Percentiles rank a stretch among this genome's conserved stretches.
Evolutionary conservation across 495 filamentous ascomycete species (phyloP).

Genomic region (Penicillium coprophilum): DNA sequence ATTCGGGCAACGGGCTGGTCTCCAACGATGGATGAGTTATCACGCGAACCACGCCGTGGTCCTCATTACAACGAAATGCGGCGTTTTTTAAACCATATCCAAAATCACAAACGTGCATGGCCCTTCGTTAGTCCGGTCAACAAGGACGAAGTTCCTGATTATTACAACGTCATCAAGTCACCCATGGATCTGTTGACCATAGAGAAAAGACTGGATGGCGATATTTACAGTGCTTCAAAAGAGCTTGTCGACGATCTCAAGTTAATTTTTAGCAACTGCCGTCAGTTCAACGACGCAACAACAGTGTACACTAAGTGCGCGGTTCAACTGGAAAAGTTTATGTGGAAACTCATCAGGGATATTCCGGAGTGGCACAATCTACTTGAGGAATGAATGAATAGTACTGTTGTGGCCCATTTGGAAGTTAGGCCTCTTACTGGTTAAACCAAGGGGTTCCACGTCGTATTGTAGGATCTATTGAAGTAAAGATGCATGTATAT

Average conservation of each 20-base stretch:
- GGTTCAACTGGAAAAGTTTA: constrained; percentile 92
- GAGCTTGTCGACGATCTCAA: constrained; percentile 91
- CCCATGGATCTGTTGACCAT: constrained; percentile 97
- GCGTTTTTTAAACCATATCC: constrained; percentile 92
- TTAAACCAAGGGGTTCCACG: too few relatives aligned
- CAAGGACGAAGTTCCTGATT: constrained; percentile 90
- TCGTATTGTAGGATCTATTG: too few relatives aligned
- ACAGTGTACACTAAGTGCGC: constrained; percentile 95
- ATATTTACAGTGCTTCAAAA: constrained; percentile 83
- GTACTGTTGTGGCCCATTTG: too few relatives aligned
- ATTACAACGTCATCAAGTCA: constrained; percentile 97
- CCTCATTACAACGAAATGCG: constrained; percentile 93
- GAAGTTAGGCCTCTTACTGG: too few relatives aligned
- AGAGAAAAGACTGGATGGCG: constrained; percentile 77
- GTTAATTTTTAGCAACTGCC: constrained; percentile 92
- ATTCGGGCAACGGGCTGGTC: constrained; percentile 93
- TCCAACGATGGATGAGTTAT: constrained; percentile 94
- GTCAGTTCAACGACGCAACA: constrained; percentile 92
- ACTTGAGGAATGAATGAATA: not conserved
- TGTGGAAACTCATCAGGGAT: constrained; percentile 89
- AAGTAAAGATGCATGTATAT: too few relatives aligned
- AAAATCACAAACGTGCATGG: constrained; percentile 89
- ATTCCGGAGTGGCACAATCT: constrained; percentile 85
- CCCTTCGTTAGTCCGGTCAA: constrained; percentile 94
- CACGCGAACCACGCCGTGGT: constrained; percentile 70